phyloP scores from a whole-genome alignment of 1,284 basidiomycete genomes.

The Cystobasidiaceae sp. region DNA sequence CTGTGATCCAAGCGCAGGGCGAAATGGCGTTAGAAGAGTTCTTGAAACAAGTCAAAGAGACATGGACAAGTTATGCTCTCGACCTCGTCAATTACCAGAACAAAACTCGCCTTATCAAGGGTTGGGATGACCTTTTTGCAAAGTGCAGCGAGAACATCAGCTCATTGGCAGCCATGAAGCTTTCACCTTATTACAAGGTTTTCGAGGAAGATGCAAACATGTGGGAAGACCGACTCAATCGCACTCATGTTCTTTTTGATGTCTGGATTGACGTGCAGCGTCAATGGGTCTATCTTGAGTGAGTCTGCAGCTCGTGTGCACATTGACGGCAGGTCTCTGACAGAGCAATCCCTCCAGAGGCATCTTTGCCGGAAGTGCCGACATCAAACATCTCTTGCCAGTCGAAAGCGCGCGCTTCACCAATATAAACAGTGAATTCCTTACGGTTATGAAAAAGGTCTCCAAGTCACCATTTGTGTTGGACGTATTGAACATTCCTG shows the following conservation, averaged over 20 bases:
- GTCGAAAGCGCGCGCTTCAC: conserved; percentile 95
- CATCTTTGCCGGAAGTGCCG: conserved; percentile 97
- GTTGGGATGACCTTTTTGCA: conserved; percentile 96
- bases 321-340: no score
- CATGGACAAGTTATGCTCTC: conserved; percentile 91
- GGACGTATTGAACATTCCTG: conserved; percentile 93
- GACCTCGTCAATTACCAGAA: conserved; percentile 98
- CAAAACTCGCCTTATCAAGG: conserved; percentile 90
- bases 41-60: conserved; percentile 76
- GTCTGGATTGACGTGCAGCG: conserved; percentile 99
- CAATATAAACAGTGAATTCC: conserved; percentile 97
- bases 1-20: conserved; percentile 95
- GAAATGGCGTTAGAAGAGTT: conserved; percentile 57
- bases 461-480: conserved; percentile 97
- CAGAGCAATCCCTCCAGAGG: conserved; percentile 57
- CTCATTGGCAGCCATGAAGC: conserved; percentile 91
- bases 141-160: conserved; percentile 96
- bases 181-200: conserved; percentile 91
- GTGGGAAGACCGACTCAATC: conserved; percentile 67
- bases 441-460: conserved; percentile 98
- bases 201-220: conserved; percentile 50
- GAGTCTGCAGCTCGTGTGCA: background rate
- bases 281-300: conserved; percentile 98
- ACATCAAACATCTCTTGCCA: conserved; percentile 96
- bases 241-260: conserved; percentile 93